Evolutionary conservation across 352 stramenopile species (phyloP).

Genomic region (Globisporangium ultimum): DNA sequence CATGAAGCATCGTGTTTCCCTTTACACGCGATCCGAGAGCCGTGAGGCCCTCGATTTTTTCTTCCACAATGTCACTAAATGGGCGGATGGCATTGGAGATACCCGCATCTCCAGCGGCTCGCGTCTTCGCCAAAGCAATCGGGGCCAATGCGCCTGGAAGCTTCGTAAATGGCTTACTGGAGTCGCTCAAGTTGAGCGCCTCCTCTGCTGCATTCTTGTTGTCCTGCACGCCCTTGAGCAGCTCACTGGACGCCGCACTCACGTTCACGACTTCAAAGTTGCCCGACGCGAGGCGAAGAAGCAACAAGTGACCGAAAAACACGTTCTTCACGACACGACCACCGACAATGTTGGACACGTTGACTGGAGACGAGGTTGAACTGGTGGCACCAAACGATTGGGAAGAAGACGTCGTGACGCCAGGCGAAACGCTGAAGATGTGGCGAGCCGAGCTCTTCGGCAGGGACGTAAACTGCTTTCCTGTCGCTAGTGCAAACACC

Average conservation of each 20-base stretch:
- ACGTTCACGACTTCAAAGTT: constrained; percentile 81
- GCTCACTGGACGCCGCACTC: constrained; percentile 62
- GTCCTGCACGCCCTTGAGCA: constrained; percentile 60
- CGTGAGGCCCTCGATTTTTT: constrained; percentile 50
- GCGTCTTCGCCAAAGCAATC: constrained; percentile 37
- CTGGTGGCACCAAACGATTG: not conserved
- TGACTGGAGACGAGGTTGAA: not conserved
- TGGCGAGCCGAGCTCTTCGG: constrained; percentile 72
- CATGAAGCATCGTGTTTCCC: constrained; percentile 51
- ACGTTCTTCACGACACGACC: constrained; percentile 72
- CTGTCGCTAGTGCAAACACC: constrained; percentile 52
- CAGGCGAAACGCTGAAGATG: constrained; percentile 73
- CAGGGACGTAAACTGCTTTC: constrained; percentile 55
- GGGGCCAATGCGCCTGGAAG: constrained; percentile 54
- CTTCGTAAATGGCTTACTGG: constrained; percentile 26
- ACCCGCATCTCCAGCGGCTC: constrained; percentile 12
- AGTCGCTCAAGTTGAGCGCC: constrained; percentile 4
- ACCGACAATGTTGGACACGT: constrained; percentile 54
- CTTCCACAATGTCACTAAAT: constrained; percentile 61
- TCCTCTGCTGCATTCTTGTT: constrained; percentile 18
- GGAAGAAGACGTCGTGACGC: constrained; percentile 7
- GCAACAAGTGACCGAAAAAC: constrained; percentile 67
- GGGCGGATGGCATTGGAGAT: constrained; percentile 27
- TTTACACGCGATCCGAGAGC: constrained; percentile 60
- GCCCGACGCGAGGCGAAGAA: constrained; percentile 67